These are phyloP conservation scores for Backusella parvicylindrica DNA, from an alignment of 192 early-diverging fungal genomes.

Conservation along the genomic window DNA sequence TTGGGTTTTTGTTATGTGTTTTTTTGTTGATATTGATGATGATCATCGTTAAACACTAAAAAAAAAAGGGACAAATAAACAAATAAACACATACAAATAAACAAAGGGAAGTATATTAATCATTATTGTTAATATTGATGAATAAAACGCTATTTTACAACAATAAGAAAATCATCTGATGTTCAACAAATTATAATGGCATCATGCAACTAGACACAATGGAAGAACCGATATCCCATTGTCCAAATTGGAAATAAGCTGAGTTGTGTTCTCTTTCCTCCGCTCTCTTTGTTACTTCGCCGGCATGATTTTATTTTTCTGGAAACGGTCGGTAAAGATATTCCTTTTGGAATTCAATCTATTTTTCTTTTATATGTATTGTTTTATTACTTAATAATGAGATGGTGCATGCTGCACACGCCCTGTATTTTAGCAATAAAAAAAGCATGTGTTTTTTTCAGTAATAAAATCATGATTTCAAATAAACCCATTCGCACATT, in stretches of 20 bases:
- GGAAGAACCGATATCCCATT: neutral
- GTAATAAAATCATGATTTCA: no score
- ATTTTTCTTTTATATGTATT: no score
- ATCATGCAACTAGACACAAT: neutral
- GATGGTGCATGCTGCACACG: no score
- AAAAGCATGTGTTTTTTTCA: no score
- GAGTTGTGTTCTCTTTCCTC: no score
- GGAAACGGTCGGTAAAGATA: neutral
- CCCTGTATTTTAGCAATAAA: no score
- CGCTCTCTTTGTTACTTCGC: neutral
- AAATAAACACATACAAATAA: no score
- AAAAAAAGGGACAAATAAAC: neutral
- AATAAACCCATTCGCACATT: no score
- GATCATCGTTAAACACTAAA: neutral
- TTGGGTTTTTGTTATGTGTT: neutral
- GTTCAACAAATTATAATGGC: neutral
- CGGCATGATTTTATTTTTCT: neutral
- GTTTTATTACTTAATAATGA: no score
- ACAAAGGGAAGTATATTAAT: no score
- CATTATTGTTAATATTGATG: no score
- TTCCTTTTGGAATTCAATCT: neutral
- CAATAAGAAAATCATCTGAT: neutral
- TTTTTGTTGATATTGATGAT: neutral
- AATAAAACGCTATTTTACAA: no score
- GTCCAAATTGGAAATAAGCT: neutral